phyloP scores from a whole-genome alignment of 495 filamentous ascomycete genomes.

The Jackrogersella multiformis region DNA sequence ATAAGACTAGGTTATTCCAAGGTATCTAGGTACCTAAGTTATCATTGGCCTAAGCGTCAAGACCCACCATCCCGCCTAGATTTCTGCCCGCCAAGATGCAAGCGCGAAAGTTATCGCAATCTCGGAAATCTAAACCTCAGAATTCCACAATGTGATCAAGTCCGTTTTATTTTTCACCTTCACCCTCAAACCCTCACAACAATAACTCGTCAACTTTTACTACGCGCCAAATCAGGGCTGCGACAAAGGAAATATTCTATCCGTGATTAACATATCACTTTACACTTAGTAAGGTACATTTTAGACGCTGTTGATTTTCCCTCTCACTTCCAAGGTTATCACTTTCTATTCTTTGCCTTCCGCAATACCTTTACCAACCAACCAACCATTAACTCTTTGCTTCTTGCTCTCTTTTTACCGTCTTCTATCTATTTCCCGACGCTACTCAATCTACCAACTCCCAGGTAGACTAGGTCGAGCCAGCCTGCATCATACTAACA shows the following conservation, averaged over 20 bases:
- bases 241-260: constrained; percentile 2
- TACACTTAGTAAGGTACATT: constrained; percentile 15
- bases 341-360: constrained; percentile 3
- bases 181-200: too few species aligned
- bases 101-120: constrained; percentile 44
- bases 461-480: background rate
- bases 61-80: constrained; percentile 38
- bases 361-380: constrained; percentile 3
- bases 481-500: constrained; percentile 3
- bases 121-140: constrained; percentile 38
- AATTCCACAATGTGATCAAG: constrained; percentile 40
- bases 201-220: background rate
- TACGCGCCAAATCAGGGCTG: constrained; percentile 18
- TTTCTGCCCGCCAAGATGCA: constrained; percentile 40
- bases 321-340: background rate
- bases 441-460: background rate
- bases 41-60: constrained; percentile 21
- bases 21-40: too few species aligned
- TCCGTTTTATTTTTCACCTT: constrained; percentile 5
- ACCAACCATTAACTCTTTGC: background rate
- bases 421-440: background rate
- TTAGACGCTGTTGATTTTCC: background rate
- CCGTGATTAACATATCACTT: background rate
- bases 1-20: constrained; percentile 1
- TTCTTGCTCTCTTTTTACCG: background rate